Base-by-base conservation (phyloP, 257 asterid genomes). In the Eustoma russellianum region DNA sequence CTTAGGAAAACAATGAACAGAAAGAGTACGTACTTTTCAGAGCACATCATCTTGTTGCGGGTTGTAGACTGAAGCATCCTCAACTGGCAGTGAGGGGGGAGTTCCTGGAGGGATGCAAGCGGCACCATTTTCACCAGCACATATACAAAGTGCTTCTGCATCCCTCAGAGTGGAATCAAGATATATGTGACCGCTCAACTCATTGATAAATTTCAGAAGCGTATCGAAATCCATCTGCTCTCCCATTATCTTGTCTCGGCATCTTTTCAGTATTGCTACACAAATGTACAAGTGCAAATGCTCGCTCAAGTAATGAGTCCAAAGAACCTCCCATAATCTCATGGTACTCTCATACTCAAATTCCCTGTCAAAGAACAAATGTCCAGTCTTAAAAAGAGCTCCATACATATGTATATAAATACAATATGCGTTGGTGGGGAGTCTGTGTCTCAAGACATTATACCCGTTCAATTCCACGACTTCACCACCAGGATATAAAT, bases 181-280 rank as follows among this genome's bases (percentile, higher is more conserved):
- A 56, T 88, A 88, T 11, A 92, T 88, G 5, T 76, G 83, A 60
- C 94, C 95, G 38, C 97, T 92, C 62, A 92, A 70, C 65, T 83
- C 99, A 17, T 92, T 92, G 62, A 92, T 92, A 62, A 92, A 92
- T 61, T 92, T 92, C 14, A 92, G 79, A 48, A 92, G 93, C 2
- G 97, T 85, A 74, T 92, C 99, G 43, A 88, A 88, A 75, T 83
- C 95, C 99, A 92, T 92, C 63, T 77, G 77, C 62, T 92, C 97
- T 44, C 93, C 88, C 55, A 83, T 88, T 61, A 92, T 88, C 80
- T 85, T 92, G 54, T 19, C 61, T 33, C 93, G 90, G 17, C 76
- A 60, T 66, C 81, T 78, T 75, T 83, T 92, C 69, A 92, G 93
- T 60, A 92, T 70, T 8, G 97, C 94, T 16, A 88, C 88, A 57